phyloP scores from a whole-genome alignment of 768 basidiomycete species.

The Nidularia pulvinata region DNA sequence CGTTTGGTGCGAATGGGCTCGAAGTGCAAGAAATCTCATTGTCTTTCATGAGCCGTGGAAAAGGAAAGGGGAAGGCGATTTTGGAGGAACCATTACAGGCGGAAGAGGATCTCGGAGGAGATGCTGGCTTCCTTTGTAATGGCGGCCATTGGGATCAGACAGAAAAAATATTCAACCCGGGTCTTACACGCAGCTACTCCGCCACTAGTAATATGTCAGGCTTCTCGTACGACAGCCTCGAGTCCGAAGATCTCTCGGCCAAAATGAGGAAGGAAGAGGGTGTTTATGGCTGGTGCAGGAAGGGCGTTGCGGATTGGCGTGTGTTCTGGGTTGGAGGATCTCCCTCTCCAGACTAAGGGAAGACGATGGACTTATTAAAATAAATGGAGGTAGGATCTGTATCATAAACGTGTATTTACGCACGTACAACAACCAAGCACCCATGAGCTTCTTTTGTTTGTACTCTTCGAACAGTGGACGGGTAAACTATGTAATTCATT shows the following conservation, averaged over 20 bases:
- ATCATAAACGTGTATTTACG: too few species aligned
- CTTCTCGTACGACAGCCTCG: constrained; percentile 48
- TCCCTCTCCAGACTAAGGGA: constrained; percentile 23
- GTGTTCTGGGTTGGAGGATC: constrained; percentile 82
- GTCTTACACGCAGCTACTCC: constrained; percentile 42
- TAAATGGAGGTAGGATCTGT: too few species aligned
- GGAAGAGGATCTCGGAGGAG: constrained; percentile 66
- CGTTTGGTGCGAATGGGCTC: constrained; percentile 68
- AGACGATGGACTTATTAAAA: too few species aligned
- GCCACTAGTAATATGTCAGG: constrained; percentile 38
- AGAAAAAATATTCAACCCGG: constrained; percentile 29
- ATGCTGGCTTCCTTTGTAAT: constrained; percentile 52
- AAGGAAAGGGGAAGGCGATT: constrained; percentile 40
- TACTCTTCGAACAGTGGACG: too few species aligned
- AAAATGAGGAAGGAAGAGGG: constrained; percentile 58
- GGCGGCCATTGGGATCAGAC: constrained; percentile 54
- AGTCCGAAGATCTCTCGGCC: constrained; percentile 46
- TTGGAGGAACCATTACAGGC: constrained; percentile 49
- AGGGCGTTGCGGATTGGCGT: constrained; percentile 74
- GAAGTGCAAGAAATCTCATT: constrained; percentile 73
- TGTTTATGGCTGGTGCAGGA: constrained; percentile 78
- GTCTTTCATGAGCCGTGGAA: constrained; percentile 49
- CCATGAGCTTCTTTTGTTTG: too few species aligned
- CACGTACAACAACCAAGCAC: too few species aligned
- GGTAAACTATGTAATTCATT: too few species aligned